Evolutionary conservation across 768 basidiomycete species (phyloP).

Genomic region (Pisolithus tinctorius): DNA sequence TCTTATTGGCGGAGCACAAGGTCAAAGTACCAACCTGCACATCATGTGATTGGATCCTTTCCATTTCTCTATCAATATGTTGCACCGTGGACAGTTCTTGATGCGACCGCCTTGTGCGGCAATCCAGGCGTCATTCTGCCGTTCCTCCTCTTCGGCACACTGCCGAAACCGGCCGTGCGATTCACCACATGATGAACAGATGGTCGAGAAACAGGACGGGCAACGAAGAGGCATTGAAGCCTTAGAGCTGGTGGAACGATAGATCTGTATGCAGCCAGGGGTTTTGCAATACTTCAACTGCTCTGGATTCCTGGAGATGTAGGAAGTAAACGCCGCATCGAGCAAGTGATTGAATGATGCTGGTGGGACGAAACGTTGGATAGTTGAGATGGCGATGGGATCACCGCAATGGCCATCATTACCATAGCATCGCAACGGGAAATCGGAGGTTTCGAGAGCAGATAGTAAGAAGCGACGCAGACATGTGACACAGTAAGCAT

Average conservation of each 20-base stretch:
- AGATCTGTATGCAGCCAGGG: constrained; percentile 70
- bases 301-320: constrained; percentile 1
- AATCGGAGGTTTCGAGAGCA: constrained; percentile 45
- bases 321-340: constrained; percentile 46
- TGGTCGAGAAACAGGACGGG: constrained; percentile 57
- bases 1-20: no score
- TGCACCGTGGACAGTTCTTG: constrained; percentile 68
- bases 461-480: constrained; percentile 50
- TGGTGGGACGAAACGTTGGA: constrained; percentile 43
- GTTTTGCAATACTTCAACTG: constrained; percentile 67
- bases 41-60: constrained; percentile 80
- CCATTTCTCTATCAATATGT: constrained; percentile 58
- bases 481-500: constrained; percentile 60
- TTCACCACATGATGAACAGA: constrained; percentile 57
- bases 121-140: constrained; percentile 42
- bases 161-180: constrained; percentile 48
- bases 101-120: constrained; percentile 45
- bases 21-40: constrained; percentile 32
- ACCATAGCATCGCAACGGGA: constrained; percentile 67
- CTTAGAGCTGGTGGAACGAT: constrained; percentile 44
- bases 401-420: constrained; percentile 49
- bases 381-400: constrained; percentile 45
- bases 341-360: constrained; percentile 49
- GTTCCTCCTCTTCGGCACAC: constrained; percentile 41
- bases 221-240: constrained; percentile 43